Conservation (phyloP, 1,139 yeast genomes). For the Saccharomyces pastorianus region DNA sequence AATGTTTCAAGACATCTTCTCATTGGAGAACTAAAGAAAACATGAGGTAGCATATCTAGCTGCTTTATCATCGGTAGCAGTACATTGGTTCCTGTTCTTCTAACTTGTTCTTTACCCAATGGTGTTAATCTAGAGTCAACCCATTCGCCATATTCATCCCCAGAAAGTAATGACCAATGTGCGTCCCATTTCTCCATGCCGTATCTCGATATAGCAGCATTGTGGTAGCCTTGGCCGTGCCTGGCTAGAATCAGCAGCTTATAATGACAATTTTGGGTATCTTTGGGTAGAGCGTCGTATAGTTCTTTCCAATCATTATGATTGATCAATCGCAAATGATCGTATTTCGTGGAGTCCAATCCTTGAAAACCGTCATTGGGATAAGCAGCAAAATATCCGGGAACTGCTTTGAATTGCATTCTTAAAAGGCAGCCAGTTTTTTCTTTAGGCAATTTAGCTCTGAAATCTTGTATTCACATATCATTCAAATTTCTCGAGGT, state of each 20-base stretch:
- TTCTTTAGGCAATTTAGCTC: too few species aligned
- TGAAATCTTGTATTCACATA: too few species aligned
- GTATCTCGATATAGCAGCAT: conserved; percentile 49
- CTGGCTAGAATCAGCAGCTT: conserved; percentile 58
- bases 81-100: conserved; percentile 37
- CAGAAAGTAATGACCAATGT: conserved; percentile 47
- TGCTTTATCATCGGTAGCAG: conserved; percentile 38
- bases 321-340: conserved; percentile 41
- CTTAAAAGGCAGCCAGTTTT: too few species aligned
- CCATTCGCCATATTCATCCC: conserved; percentile 27
- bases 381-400: conserved; percentile 22
- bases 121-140: conserved; percentile 40
- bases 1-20: conserved; percentile 57
- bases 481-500: too few species aligned
- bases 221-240: conserved; percentile 76
- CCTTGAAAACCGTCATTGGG: conserved; percentile 5
- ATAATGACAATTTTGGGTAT: conserved; percentile 26
- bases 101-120: conserved; percentile 47
- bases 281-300: conserved; percentile 16
- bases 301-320: conserved; percentile 41
- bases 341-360: conserved; percentile 13
- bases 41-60: conserved; percentile 44
- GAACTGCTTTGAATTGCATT: conserved; percentile 17
- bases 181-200: conserved; percentile 52
- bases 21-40: conserved; percentile 57